A percentile compares a stretch with the other conserved stretches of the same genome.
Conservation (phyloP, 2,329 filamentous ascomycete species). For the Alternaria ventricosa region DNA sequence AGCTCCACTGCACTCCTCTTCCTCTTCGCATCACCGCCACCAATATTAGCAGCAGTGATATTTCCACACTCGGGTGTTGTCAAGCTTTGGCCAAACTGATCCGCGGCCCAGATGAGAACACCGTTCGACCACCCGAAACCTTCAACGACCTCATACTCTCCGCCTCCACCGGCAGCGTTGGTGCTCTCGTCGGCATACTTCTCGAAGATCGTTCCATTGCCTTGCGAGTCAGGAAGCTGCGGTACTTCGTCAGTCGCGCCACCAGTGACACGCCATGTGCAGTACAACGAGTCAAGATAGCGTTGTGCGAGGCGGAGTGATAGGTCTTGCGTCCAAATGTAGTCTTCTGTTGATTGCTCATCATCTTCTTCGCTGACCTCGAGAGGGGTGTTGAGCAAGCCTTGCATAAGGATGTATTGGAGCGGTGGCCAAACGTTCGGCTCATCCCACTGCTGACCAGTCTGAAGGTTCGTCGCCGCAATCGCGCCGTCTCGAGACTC, state of each 20-base stretch:
- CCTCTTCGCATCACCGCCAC: conserved; percentile 17
- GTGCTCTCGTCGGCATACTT: conserved; percentile 69
- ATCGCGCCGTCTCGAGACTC: conserved; percentile 63
- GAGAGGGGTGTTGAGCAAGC: conserved; percentile 65
- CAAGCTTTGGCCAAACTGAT: conserved; percentile 65
- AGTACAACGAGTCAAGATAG: conserved; percentile 72
- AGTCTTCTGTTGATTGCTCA: conserved; percentile 48
- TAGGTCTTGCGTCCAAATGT: conserved; percentile 61
- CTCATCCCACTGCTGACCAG: conserved; percentile 73
- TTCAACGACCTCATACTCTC: conserved; percentile 73
- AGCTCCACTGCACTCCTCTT: conserved; percentile 44
- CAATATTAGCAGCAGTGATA: conserved; percentile 36
- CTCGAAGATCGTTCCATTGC: conserved; percentile 71
- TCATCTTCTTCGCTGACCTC: conserved; percentile 62
- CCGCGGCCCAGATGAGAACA: conserved; percentile 70
- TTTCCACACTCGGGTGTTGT: conserved; percentile 58
- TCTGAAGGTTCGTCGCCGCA: conserved; percentile 66
- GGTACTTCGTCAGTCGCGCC: conserved; percentile 58
- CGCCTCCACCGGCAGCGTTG: conserved; percentile 68
- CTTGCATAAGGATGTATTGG: conserved; percentile 68
- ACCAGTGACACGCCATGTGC: conserved; percentile 73
- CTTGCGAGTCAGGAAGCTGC: conserved; percentile 47
- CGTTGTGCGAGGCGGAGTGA: conserved; percentile 67
- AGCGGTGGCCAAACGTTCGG: conserved; percentile 74
- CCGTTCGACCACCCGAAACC: conserved; percentile 76